Evolutionary conservation across 495 filamentous ascomycete species (phyloP).

Genomic region (Aspergillus incahuasiensis): DNA sequence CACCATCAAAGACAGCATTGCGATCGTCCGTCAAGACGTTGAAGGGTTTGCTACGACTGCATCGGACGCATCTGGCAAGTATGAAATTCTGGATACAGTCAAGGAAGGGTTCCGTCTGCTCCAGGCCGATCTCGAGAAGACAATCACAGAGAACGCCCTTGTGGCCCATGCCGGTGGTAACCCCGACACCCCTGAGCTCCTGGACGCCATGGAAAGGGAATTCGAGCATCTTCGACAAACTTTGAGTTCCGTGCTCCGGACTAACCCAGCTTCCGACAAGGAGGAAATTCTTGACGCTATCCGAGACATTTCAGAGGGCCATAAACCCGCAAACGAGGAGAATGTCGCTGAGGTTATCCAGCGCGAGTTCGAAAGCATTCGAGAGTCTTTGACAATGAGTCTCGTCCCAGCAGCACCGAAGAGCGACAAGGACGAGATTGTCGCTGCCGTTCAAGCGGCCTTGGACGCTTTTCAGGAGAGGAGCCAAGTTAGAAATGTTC

Average conservation of each 20-base stretch:
- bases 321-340: not conserved
- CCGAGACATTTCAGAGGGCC: not conserved
- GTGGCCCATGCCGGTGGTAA: slow-evolving; percentile 32
- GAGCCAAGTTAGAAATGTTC: not conserved
- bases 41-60: slow-evolving; percentile 72
- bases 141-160: slow-evolving; percentile 43
- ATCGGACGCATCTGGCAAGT: slow-evolving; percentile 61
- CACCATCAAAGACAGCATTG: slow-evolving; percentile 79
- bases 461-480: slow-evolving; percentile 49
- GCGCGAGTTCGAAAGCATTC: not conserved
- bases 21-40: slow-evolving; percentile 72
- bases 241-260: slow-evolving; percentile 61
- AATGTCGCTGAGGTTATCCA: not conserved
- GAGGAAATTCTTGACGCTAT: slow-evolving; percentile 33
- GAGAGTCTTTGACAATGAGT: not conserved
- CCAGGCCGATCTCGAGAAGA: slow-evolving; percentile 64
- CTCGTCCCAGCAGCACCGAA: slow-evolving; percentile 29
- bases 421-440: slow-evolving; percentile 49
- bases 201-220: slow-evolving; percentile 68
- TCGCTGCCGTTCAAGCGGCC: slow-evolving; percentile 63
- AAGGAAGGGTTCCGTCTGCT: slow-evolving; percentile 67
- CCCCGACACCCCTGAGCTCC: slow-evolving; percentile 50
- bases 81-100: slow-evolving; percentile 74
- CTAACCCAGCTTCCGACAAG: slow-evolving; percentile 49
- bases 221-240: slow-evolving; percentile 66